Evolutionary conservation across 2,329 filamentous ascomycete species (phyloP).

Genomic region (Sclerotinia glacialis): DNA sequence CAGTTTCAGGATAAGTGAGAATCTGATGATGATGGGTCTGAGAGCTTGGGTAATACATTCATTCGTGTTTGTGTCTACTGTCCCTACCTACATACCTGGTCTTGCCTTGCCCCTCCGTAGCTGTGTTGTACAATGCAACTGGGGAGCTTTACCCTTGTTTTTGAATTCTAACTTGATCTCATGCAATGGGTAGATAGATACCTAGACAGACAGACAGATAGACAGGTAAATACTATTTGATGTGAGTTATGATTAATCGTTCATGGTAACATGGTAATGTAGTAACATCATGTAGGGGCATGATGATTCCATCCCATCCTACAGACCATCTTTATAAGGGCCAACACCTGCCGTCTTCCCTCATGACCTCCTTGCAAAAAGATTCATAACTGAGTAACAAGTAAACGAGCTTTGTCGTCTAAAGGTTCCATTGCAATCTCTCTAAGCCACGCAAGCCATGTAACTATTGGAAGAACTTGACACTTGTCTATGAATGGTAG

Average conservation of each 20-base stretch:
- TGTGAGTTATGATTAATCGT: too few species aligned
- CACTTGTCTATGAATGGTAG: slow-evolving; percentile 2
- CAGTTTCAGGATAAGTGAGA: neutral
- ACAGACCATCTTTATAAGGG: neutral
- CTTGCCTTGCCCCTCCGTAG: slow-evolving; percentile 9
- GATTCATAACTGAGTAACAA: neutral
- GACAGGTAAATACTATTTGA: too few species aligned
- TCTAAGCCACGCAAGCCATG: slow-evolving; percentile 5
- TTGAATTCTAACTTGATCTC: neutral
- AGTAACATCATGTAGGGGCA: too few species aligned
- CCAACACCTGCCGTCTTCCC: neutral
- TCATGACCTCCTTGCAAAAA: neutral
- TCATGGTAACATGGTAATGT: too few species aligned
- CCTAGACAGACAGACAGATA: too few species aligned
- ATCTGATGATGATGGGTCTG: neutral
- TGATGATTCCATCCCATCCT: neutral
- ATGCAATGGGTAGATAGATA: neutral
- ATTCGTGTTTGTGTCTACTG: slow-evolving; percentile 2
- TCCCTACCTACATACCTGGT: neutral
- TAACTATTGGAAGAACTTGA: slow-evolving; percentile 1
- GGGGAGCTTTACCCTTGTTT: neutral
- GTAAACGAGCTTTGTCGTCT: neutral
- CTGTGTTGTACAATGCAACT: slow-evolving; percentile 17
- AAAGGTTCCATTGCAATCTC: neutral
- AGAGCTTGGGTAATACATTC: neutral